Conservation (phyloP, 441 rosid genomes). For the Erodium texanum region DNA sequence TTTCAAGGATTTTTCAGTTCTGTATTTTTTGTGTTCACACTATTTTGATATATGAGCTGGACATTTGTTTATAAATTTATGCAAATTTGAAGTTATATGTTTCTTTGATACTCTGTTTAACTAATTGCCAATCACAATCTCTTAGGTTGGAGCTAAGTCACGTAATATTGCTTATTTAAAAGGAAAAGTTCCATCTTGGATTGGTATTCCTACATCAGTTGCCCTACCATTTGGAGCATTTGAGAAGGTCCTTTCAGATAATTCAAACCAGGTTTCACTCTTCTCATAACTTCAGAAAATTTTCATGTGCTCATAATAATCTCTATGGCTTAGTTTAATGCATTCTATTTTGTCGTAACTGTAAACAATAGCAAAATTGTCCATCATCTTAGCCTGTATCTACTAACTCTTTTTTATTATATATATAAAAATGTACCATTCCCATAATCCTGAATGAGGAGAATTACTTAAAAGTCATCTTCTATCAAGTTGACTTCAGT, state of each 20-base stretch:
- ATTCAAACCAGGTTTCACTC: conserved; percentile 51
- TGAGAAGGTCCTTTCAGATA: conserved; percentile 79
- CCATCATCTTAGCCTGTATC: not conserved
- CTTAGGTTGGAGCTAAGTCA: conserved; percentile 96
- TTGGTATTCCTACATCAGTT: conserved; percentile 93
- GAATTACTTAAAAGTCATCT: not conserved
- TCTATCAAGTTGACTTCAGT: not conserved
- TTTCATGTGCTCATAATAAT: not conserved
- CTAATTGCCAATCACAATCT: conserved; percentile 5
- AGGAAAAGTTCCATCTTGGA: conserved; percentile 86
- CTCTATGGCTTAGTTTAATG: not conserved
- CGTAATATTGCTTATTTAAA: conserved; percentile 80
- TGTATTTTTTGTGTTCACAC: conserved; percentile 4
- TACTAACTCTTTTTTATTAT: not conserved
- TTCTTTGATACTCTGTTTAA: not conserved
- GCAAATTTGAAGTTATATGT: not conserved
- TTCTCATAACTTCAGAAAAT: conserved; percentile 15
- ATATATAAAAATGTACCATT: not conserved
- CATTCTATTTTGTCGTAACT: not conserved
- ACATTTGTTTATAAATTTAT: not conserved
- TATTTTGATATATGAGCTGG: conserved; percentile 4
- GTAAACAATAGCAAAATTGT: not conserved
- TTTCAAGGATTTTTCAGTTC: conserved; percentile 12
- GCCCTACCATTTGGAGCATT: conserved; percentile 95
- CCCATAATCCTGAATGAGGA: not conserved